A percentile compares a stretch with the other conserved stretches of the same genome.
Evolutionary conservation across 352 stramenopile genomes (phyloP).

Genomic region (Globisporangium rhizosaccharum): DNA sequence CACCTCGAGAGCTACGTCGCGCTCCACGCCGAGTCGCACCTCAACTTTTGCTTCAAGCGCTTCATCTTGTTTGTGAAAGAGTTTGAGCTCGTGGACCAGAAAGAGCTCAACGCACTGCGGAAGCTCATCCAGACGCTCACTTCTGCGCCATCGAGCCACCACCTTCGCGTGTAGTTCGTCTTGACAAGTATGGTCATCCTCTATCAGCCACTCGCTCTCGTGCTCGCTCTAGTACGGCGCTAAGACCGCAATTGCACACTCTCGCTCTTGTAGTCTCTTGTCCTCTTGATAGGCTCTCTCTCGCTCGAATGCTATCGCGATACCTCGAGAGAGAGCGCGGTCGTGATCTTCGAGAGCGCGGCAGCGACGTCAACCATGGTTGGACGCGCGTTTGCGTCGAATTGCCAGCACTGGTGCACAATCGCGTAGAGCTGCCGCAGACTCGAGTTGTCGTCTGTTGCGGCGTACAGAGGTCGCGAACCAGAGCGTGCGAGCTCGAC

Average conservation of each 20-base stretch:
- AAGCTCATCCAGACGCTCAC: conserved; percentile 82
- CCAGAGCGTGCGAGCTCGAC: conserved; percentile 18
- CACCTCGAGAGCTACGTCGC: conserved; percentile 90
- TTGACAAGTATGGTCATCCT: neutral
- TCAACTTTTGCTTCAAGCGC: conserved; percentile 97
- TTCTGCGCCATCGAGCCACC: too few relatives aligned
- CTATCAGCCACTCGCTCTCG: too few relatives aligned
- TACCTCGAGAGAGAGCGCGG: neutral
- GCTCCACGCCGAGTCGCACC: conserved; percentile 89
- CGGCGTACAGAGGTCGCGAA: conserved; percentile 13
- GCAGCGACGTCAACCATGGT: conserved; percentile 17
- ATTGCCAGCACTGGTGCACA: conserved; percentile 25
- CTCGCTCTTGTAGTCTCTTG: too few relatives aligned
- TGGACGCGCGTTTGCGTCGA: conserved; percentile 20
- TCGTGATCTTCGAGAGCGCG: conserved; percentile 2
- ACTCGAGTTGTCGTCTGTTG: conserved; percentile 6
- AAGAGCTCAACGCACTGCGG: conserved; percentile 92
- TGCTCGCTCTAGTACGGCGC: too few relatives aligned
- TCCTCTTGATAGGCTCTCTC: neutral
- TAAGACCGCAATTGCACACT: neutral
- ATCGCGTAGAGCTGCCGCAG: conserved; percentile 9
- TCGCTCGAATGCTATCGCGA: neutral
- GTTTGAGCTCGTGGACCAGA: conserved; percentile 91
- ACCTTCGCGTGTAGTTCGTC: neutral
- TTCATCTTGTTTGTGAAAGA: conserved; percentile 95